These are phyloP conservation scores for Agaricus sinodeliciosus DNA, from an alignment of 768 basidiomycete species.

Conservation along the genomic window DNA sequence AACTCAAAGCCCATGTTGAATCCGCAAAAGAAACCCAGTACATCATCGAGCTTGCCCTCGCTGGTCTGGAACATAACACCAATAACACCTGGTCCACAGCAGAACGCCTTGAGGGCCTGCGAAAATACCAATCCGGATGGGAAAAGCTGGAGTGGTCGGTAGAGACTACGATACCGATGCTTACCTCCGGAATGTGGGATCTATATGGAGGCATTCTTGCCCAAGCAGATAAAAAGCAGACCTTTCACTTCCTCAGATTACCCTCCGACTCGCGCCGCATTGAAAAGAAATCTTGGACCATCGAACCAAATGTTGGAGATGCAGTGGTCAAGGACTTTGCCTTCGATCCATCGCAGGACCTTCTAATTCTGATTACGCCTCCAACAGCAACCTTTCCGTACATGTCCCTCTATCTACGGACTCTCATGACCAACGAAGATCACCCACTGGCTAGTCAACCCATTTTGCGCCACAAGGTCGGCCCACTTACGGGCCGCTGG, in stretches of 20 bases:
- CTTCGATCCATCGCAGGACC: constrained; percentile 63
- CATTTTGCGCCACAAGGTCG: constrained; percentile 24
- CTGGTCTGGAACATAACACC: constrained; percentile 35
- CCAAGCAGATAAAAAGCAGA: constrained; percentile 24
- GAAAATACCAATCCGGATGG: constrained; percentile 33
- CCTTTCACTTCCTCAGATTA: constrained; percentile 38
- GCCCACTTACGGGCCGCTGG: constrained; percentile 14
- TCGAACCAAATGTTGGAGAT: constrained; percentile 26
- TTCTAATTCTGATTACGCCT: constrained; percentile 45
- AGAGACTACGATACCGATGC: constrained; percentile 29
- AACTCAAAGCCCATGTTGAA: constrained; percentile 21
- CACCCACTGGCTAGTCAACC: constrained; percentile 38
- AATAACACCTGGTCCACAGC: constrained; percentile 19
- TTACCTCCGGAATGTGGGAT: constrained; percentile 44
- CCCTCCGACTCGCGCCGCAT: constrained; percentile 46
- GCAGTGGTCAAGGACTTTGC: constrained; percentile 44
- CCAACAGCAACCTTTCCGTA: constrained; percentile 11
- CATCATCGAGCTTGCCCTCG: constrained; percentile 36
- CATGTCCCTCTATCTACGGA: constrained; percentile 33
- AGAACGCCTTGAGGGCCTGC: constrained; percentile 32
- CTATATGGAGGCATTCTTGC: constrained; percentile 53
- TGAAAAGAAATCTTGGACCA: constrained; percentile 36
- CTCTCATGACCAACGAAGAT: constrained; percentile 34
- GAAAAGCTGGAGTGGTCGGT: constrained; percentile 28
- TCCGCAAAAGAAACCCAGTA: constrained; percentile 30